Base-by-base conservation (phyloP, 768 basidiomycete genomes). In the Trametes coccinea region DNA sequence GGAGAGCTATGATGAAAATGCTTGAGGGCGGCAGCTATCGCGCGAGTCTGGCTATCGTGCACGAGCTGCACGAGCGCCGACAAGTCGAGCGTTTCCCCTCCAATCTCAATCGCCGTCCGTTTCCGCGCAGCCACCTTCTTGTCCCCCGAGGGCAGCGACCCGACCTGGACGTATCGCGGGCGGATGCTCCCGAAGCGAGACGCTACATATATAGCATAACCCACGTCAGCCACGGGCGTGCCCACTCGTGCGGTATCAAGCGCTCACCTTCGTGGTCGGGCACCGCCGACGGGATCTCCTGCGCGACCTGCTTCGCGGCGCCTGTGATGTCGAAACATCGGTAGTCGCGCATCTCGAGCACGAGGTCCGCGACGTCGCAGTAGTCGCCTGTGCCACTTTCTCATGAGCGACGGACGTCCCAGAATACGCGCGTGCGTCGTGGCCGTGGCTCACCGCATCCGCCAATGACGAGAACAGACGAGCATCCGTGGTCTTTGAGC, bases 391-490 rank as follows among this genome's bases (percentile, higher is more conserved):
- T 8, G 11, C 7, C 5, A 8, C 41, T 10, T 8, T 29, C 45
- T 10, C 9, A 22, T 48, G 47, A 29, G 47, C 27, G 8, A n/a
- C 17, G 44, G 16, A 11, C 22, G 29, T 2, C 47, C 13, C 47
- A 29, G 29, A 5, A 29, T 7, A 2, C 29, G 27, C 22, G 14
- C 5, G 47, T 30, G 27, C 22, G 47, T 2, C 4, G 2, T 3
- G n/a, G 45, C 66, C n/a, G n/a, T n/a, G n/a, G n/a, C n/a, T n/a
- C 22, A 64, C 63, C 66, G 39, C 66, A 67, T n/a, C 66, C 63
- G 13, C 66, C 66, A 14, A 67, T 67, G 2, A 67, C 66, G 0
- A 67, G 56, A 30, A 62, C 52, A 16, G 66, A 64, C 4, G 66
- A 67, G 46, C 53, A 59, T 10, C 47, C 55, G 50, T 59, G 63